These are phyloP conservation scores for Pochonia chlamydosporia DNA, from an alignment of 2,329 filamentous ascomycete species.

Conservation along the genomic window DNA sequence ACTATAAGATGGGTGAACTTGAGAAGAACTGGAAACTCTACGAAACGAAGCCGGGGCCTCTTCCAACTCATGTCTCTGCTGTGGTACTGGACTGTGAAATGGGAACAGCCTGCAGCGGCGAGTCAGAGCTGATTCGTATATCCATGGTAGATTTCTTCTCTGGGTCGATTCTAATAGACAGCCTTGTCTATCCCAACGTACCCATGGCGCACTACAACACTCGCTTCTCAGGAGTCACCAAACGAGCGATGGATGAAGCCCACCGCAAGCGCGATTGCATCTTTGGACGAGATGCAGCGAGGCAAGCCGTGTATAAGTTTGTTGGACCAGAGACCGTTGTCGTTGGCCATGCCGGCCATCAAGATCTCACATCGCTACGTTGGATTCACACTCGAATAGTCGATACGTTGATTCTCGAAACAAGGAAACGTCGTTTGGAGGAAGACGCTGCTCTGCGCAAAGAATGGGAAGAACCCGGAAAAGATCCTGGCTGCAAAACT, in stretches of 20 bases:
- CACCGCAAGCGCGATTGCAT: conserved; percentile 27
- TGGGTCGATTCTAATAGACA: conserved; percentile 40
- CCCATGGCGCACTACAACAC: conserved; percentile 44
- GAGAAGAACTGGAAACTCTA: conserved; percentile 20
- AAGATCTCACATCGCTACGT: conserved; percentile 38
- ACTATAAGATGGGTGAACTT: conserved; percentile 19
- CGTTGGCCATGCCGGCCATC: conserved; percentile 37
- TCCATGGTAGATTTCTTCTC: conserved; percentile 47
- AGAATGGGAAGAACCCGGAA: conserved; percentile 1
- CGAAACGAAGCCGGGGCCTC: conserved; percentile 8
- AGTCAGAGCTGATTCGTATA: conserved; percentile 46
- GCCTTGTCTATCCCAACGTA: conserved; percentile 41
- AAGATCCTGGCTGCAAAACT: not conserved
- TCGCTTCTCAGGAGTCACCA: conserved; percentile 41
- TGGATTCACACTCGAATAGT: conserved; percentile 40
- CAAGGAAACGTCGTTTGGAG: conserved; percentile 9
- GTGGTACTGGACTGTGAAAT: conserved; percentile 53
- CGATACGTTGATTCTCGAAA: conserved; percentile 37
- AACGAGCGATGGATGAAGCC: conserved; percentile 30
- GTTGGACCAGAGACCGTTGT: conserved; percentile 41
- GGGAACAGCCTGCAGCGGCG: conserved; percentile 37
- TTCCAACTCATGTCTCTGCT: conserved; percentile 11
- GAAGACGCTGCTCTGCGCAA: conserved; percentile 5
- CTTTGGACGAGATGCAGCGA: conserved; percentile 34
- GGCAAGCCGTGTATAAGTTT: conserved; percentile 35